A percentile compares a stretch with the other conserved stretches of the same genome.
phyloP scores from a whole-genome alignment of 768 basidiomycete genomes.

The Filobasidium wieringae region DNA sequence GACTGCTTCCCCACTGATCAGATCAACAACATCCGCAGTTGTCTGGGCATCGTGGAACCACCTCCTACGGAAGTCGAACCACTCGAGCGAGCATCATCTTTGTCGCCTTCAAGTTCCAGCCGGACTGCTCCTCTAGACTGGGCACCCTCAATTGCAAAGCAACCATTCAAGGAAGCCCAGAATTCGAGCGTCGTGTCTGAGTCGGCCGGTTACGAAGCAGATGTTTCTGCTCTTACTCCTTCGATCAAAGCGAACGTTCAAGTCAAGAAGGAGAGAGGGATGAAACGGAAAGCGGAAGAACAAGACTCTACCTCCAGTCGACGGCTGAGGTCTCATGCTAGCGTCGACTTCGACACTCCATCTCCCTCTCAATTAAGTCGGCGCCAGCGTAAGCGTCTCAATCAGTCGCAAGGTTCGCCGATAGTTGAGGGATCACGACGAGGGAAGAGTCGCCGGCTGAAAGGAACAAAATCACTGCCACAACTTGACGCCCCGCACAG shows the following conservation, averaged over 20 bases:
- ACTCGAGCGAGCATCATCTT: too few relatives aligned
- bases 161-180: not conserved
- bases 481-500: too few relatives aligned
- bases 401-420: not conserved
- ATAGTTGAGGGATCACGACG: not conserved
- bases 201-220: not conserved
- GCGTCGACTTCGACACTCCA: not conserved
- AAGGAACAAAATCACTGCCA: not conserved
- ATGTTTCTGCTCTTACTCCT: not conserved
- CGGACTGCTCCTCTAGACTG: too few relatives aligned
- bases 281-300: not conserved
- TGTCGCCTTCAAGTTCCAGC: too few relatives aligned
- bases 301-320: not conserved
- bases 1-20: not conserved
- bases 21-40: not conserved
- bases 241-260: not conserved
- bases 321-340: not conserved
- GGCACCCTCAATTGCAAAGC: too few relatives aligned
- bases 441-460: not conserved
- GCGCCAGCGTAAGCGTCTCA: not conserved
- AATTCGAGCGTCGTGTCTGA: not conserved
- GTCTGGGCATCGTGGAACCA: not conserved
- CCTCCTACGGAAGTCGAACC: not conserved
- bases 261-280: not conserved
- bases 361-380: not conserved